A percentile compares a stretch with the other conserved stretches of the same genome.
Conservation (phyloP, 192 early-diverging fungal genomes). For the Coemansia sp. region DNA sequence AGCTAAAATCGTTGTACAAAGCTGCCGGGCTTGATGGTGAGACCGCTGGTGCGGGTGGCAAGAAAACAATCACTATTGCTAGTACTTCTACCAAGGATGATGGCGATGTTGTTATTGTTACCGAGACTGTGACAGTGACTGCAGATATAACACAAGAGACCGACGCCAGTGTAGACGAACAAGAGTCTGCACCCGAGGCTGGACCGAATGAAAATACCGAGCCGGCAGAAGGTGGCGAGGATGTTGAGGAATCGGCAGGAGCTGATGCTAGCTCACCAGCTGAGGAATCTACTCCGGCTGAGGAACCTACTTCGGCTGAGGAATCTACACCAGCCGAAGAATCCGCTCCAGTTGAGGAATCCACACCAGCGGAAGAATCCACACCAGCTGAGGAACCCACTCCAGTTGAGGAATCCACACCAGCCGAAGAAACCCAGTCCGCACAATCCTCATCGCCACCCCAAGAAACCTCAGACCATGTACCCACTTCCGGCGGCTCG, state of each 20-base stretch:
- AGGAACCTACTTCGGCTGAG: too few species aligned
- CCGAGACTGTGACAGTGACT: slow-evolving; percentile 31
- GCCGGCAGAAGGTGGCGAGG: not conserved
- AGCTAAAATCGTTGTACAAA: not conserved
- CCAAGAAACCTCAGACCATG: not conserved
- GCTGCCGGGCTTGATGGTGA: not conserved
- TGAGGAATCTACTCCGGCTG: not conserved
- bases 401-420: not conserved
- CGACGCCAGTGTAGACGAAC: not conserved
- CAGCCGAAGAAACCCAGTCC: not conserved
- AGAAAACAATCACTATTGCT: not conserved
- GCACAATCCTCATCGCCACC: not conserved
- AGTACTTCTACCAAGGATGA: not conserved
- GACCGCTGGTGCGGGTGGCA: not conserved
- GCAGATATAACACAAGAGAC: not conserved
- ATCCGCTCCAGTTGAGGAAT: too few species aligned
- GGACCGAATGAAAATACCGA: not conserved
- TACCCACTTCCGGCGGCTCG: not conserved
- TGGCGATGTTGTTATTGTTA: slow-evolving; percentile 18
- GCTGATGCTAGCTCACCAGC: not conserved
- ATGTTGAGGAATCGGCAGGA: not conserved
- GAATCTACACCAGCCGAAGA: too few species aligned
- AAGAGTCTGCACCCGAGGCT: not conserved
- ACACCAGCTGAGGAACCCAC: too few species aligned
- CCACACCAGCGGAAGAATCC: too few species aligned